Conservation (phyloP, 768 basidiomycete species). For the Amanita molliuscula region DNA sequence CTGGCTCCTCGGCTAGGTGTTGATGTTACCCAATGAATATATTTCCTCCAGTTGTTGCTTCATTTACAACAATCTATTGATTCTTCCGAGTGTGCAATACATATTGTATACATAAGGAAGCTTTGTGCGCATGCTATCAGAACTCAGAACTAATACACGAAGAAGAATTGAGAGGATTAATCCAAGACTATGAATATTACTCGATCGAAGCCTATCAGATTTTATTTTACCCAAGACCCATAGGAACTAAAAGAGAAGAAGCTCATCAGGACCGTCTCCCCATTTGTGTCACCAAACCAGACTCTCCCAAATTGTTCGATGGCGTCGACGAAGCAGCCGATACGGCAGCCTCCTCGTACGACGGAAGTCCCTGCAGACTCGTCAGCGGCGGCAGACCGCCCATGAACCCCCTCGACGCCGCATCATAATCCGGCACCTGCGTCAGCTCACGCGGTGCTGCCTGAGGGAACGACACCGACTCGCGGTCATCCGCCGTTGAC, state of each 20-base stretch:
- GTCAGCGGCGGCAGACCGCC: slow-evolving; percentile 84
- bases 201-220: too few species aligned
- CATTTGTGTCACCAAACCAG: neutral
- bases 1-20: neutral
- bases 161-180: neutral
- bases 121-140: neutral
- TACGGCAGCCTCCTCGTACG: slow-evolving; percentile 63
- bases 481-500: slow-evolving; percentile 5
- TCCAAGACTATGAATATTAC: too few species aligned
- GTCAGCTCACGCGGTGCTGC: slow-evolving; percentile 33
- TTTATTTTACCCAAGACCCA: neutral
- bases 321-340: neutral
- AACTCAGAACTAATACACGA: neutral
- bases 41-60: neutral
- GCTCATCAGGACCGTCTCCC: neutral
- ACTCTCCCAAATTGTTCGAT: neutral
- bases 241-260: neutral
- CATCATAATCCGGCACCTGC: slow-evolving; percentile 78
- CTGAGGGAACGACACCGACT: neutral
- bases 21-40: neutral
- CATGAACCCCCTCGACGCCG: slow-evolving; percentile 79
- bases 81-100: neutral
- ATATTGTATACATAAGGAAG: neutral
- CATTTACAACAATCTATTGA: neutral
- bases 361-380: slow-evolving; percentile 70